Percentiles rank a stretch among this genome's conserved stretches.
Evolutionary conservation across 2,329 filamentous ascomycete genomes (phyloP).

Genomic region (Clonostachys sp.): DNA sequence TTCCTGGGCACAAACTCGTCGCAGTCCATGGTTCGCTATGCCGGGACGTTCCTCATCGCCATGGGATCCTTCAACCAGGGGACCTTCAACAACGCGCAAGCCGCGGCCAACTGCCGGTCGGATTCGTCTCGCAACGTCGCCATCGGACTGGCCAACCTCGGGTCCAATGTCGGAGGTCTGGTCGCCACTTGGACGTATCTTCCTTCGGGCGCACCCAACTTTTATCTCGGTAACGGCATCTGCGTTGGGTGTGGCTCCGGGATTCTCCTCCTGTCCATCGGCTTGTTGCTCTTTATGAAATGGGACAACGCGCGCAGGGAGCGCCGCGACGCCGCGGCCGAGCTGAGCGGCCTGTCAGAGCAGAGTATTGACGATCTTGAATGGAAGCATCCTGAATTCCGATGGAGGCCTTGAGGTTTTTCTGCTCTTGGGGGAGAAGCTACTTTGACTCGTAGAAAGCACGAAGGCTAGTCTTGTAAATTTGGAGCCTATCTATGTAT

Average conservation of each 20-base stretch:
- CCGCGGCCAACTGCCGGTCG: too few species aligned
- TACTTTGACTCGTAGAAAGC: too few species aligned
- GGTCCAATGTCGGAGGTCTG: slow-evolving; percentile 5
- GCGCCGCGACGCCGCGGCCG: slow-evolving; percentile 1
- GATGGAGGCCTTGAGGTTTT: slow-evolving; percentile 5
- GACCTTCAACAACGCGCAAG: too few species aligned
- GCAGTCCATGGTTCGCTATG: too few species aligned
- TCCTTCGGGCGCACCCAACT: slow-evolving; percentile 6
- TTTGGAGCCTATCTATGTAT: too few species aligned
- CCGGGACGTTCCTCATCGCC: too few species aligned
- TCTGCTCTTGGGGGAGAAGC: too few species aligned
- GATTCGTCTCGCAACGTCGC: too few species aligned
- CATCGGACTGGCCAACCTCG: not conserved
- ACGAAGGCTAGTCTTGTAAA: too few species aligned
- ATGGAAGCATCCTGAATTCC: slow-evolving; percentile 9
- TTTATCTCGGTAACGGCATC: slow-evolving; percentile 8
- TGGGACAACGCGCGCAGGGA: slow-evolving; percentile 2
- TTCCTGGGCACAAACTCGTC: too few species aligned
- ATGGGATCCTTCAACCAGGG: too few species aligned
- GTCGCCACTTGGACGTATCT: slow-evolving; percentile 9
- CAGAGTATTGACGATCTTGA: slow-evolving; percentile 5
- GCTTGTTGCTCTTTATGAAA: slow-evolving; percentile 7
- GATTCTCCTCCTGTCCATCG: slow-evolving; percentile 3
- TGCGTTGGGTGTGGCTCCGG: slow-evolving; percentile 4
- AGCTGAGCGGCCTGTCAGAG: slow-evolving; percentile 3